These are phyloP conservation scores for Pseudogymnoascus sp. DNA, from an alignment of 2,329 filamentous ascomycete species.

Conservation along the genomic window DNA sequence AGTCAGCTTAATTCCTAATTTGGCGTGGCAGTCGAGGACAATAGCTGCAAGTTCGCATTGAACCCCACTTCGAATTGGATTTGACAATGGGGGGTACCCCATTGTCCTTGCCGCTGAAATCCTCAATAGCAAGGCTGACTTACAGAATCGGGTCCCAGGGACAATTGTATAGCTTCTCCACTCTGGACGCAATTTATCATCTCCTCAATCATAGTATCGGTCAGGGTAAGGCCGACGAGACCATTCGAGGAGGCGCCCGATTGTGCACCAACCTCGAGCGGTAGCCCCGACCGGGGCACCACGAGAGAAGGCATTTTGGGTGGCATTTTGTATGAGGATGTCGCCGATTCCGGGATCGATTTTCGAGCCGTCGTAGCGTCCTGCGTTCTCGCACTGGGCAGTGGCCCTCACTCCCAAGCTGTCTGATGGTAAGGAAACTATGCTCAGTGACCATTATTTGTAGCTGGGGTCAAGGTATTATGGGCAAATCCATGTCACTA, in stretches of 20 bases:
- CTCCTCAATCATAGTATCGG: conserved; percentile 49
- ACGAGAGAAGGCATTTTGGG: conserved; percentile 43
- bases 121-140: conserved; percentile 30
- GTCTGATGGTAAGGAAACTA: conserved; percentile 4
- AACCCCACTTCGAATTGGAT: conserved; percentile 12
- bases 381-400: not conserved
- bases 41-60: conserved; percentile 13
- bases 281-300: conserved; percentile 49
- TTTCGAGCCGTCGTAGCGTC: conserved; percentile 2
- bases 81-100: conserved; percentile 7
- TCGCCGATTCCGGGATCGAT: not conserved
- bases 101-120: not conserved
- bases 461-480: not conserved
- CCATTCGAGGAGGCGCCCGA: conserved; percentile 37
- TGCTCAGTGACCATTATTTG: conserved; percentile 9
- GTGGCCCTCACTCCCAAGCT: conserved; percentile 6
- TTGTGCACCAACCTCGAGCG: conserved; percentile 37
- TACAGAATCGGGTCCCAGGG: conserved; percentile 51
- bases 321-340: not conserved
- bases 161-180: conserved; percentile 48
- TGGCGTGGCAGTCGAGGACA: conserved; percentile 12
- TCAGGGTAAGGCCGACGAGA: conserved; percentile 50
- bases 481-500: not conserved
- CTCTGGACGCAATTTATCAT: conserved; percentile 52
- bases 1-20: conserved; percentile 16